These are phyloP conservation scores for Candida saitoana DNA, from an alignment of 805 yeast species.

Conservation along the genomic window DNA sequence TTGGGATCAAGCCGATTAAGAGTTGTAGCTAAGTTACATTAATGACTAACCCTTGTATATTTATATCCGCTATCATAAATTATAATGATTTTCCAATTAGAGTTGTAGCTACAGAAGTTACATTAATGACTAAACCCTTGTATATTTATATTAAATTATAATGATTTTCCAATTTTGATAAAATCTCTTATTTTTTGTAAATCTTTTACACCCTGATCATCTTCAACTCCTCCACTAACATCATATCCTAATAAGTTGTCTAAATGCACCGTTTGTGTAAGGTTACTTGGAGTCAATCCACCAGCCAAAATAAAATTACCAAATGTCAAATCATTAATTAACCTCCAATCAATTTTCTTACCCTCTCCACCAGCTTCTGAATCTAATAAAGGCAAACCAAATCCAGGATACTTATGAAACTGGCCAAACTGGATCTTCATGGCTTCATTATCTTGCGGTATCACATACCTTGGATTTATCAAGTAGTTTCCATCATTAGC, in stretches of 20 bases:
- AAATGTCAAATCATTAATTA: constrained; percentile 31
- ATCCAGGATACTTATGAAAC: constrained; percentile 23
- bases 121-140: neutral
- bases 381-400: constrained; percentile 66
- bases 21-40: neutral
- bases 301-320: constrained; percentile 74
- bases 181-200: constrained; percentile 55
- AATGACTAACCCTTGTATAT: neutral
- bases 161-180: constrained; percentile 45
- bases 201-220: constrained; percentile 68
- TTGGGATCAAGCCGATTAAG: constrained; percentile 90
- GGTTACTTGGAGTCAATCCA: constrained; percentile 77
- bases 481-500: constrained; percentile 48
- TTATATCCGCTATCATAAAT: neutral
- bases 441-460: constrained; percentile 48
- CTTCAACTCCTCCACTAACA: constrained; percentile 93
- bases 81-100: constrained; percentile 37
- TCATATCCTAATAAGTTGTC: constrained; percentile 82
- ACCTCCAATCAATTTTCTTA: constrained; percentile 65
- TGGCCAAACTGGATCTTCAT: constrained; percentile 19
- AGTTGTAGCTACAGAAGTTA: neutral
- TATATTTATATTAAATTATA: neutral
- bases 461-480: constrained; percentile 65
- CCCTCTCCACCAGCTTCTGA: constrained; percentile 95
- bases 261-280: constrained; percentile 45